Base-by-base conservation (phyloP, 441 rosid species). In the Arabidopsis lyrata region DNA sequence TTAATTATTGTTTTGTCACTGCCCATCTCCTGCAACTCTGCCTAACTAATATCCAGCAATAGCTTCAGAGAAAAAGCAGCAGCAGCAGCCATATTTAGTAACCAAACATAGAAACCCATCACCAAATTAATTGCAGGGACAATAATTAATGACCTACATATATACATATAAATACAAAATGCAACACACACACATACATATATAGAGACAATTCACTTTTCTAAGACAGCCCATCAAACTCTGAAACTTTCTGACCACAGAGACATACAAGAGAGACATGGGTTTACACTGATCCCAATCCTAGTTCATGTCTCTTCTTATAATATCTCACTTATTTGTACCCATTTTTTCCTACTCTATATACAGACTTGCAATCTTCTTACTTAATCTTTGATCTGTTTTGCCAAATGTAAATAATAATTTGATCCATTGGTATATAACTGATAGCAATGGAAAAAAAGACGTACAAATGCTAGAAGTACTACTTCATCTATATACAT, bases 211-310 rank as follows among this genome's bases (percentile, higher is more conserved):
- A 36, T 53, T 73, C 60, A 67, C 77, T 72, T 59, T 72, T 72
- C 65, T 72, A 59, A 72, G 69, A 71, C 73, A 71, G 58, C 73
- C 69, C 66, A 72, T 72, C 73, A 59, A 72, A 52, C 74, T 72
- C 68, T 77, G 77, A 50, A 77, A 50, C 29, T 66, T 72, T 73
- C 77, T 61, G 77, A 73, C 81, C 74, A 39, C 59, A 61, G 63
- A 77, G 81, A 72, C 72, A 58, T 70, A 70, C 63, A 61, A 77
- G 68, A 67, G 64, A 71, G 68, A 77, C 59, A 78, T 67, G 66
- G 74, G 74, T 78, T 73, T 67, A 54, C 71, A 67, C 81, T 67
- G 74, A 78, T 73, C 81, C 81, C 81, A 73, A 73, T 78, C 66
- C 71, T 55, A 45, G 60, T 60, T 77, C 73, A 72, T 66, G 72